Evolutionary conservation across 768 basidiomycete species (phyloP), one percentile per base, ranked within the genome.

Genomic region (Pilatotrama ljubarskyi): DNA sequence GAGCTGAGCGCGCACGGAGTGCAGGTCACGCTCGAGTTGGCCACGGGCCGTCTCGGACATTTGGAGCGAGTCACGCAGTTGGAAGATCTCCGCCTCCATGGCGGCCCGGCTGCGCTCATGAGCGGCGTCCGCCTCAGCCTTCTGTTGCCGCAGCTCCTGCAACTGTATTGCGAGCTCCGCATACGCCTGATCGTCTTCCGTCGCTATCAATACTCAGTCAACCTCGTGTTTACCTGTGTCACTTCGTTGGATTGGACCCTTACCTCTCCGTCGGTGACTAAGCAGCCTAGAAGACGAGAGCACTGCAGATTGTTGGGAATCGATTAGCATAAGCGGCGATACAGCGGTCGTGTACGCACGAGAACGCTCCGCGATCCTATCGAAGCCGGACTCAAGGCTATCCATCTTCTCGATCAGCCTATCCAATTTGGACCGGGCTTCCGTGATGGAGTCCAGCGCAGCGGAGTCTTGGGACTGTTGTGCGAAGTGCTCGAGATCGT

Each of bases 301-400:
- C 36, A 94, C 92, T 93, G 29, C 37, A 55, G 58, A n/a, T n/a
- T n/a, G n/a, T n/a, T n/a, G n/a, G n/a, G 26, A 40, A 17, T 20
- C 51, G 35, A 59, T 59, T n/a, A 61, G 58, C 42, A 62, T 13
- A 15, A 10, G 43, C 52, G 29, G 47, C 49, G 10, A 48, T 58
- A 58, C 22, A 17, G 40, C 44, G 44, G 26, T 37, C 17, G 7
- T 42, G 25, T 17, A 61, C 91, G 56, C 70, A 93, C 93, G 72
- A 59, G 91, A 91, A 47, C 89, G 84, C 70, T 95, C 92, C 3
- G 91, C 89, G 66, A 95, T 88, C 63, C 85, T 83, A 66, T 95
- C 94, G 68, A 97, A 95, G 1, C 88, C 88, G 0, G 82, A 71
- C 70, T 92, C 88, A 13, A 95, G 77, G 24, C 77, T 80, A 60